These are phyloP conservation scores for Oryza meridionalis DNA, from an alignment of 176 grass and related monocot species.

Conservation along the genomic window DNA sequence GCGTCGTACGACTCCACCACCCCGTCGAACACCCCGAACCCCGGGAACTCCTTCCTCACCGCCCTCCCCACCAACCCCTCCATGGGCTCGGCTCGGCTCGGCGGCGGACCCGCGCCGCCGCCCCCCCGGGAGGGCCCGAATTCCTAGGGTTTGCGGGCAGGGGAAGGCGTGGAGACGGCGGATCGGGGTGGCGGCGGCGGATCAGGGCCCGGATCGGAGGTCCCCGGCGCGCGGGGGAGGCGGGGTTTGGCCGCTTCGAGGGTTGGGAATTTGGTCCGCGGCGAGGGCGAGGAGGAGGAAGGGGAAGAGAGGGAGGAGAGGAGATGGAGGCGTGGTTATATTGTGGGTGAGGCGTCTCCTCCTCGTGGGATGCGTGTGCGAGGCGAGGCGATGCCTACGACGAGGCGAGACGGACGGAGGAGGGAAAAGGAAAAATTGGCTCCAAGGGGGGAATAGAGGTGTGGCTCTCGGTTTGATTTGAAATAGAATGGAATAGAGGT, in stretches of 20 bases:
- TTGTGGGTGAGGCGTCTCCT: too few species aligned
- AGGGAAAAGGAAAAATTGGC: slow-evolving; percentile 40
- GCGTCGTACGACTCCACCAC: slow-evolving; percentile 81
- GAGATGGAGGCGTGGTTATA: slow-evolving; percentile 26
- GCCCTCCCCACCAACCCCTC: slow-evolving; percentile 74
- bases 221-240: not conserved
- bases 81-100: slow-evolving; percentile 33
- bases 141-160: slow-evolving; percentile 52
- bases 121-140: not conserved
- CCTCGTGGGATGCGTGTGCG: not conserved
- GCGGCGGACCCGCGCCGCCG: not conserved
- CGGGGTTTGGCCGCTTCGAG: not conserved
- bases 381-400: too few species aligned
- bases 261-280: not conserved
- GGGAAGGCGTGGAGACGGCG: slow-evolving; percentile 22
- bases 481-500: slow-evolving; percentile 24
- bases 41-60: slow-evolving; percentile 76
- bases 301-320: too few species aligned
- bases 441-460: not conserved
- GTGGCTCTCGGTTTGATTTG: not conserved
- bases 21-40: slow-evolving; percentile 62
- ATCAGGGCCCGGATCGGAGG: slow-evolving; percentile 36
- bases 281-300: not conserved
- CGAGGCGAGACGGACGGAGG: not conserved
- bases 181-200: slow-evolving; percentile 38